Evolutionary conservation across 768 basidiomycete species (phyloP).

Genomic region (Lactarius akahatsu): DNA sequence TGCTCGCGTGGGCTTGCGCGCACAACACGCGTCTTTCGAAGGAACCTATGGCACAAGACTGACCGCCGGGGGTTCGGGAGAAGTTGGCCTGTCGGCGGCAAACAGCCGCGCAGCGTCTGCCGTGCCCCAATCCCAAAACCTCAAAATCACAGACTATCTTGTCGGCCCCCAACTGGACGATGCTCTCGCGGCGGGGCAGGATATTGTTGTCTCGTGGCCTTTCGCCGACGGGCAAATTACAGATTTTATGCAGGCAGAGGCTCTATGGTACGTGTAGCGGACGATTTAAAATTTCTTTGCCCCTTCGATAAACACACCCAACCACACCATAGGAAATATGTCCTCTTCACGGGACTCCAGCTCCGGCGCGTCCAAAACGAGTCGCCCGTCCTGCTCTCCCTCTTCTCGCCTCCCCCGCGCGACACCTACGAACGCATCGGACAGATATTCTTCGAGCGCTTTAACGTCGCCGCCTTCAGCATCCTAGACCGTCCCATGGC

Average conservation of each 20-base stretch:
- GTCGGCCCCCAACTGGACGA: constrained; percentile 81
- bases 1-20: constrained; percentile 76
- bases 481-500: constrained; percentile 82
- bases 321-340: constrained; percentile 66
- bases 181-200: constrained; percentile 70
- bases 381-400: constrained; percentile 76
- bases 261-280: constrained; percentile 67
- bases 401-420: constrained; percentile 64
- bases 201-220: constrained; percentile 77
- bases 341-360: constrained; percentile 71
- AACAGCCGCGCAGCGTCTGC: constrained; percentile 49
- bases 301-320: not conserved
- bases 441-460: constrained; percentile 88
- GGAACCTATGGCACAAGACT: constrained; percentile 33
- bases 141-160: constrained; percentile 73
- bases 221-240: constrained; percentile 69
- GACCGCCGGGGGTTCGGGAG: constrained; percentile 34
- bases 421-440: constrained; percentile 68
- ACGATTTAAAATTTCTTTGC: no score
- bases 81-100: constrained; percentile 41
- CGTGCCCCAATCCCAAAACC: constrained; percentile 44
- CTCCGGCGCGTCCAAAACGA: constrained; percentile 84
- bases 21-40: constrained; percentile 30
- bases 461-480: constrained; percentile 82
- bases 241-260: constrained; percentile 86